These are phyloP conservation scores for Pueraria montana DNA, from an alignment of 306 rosid genomes.

Conservation along the genomic window DNA sequence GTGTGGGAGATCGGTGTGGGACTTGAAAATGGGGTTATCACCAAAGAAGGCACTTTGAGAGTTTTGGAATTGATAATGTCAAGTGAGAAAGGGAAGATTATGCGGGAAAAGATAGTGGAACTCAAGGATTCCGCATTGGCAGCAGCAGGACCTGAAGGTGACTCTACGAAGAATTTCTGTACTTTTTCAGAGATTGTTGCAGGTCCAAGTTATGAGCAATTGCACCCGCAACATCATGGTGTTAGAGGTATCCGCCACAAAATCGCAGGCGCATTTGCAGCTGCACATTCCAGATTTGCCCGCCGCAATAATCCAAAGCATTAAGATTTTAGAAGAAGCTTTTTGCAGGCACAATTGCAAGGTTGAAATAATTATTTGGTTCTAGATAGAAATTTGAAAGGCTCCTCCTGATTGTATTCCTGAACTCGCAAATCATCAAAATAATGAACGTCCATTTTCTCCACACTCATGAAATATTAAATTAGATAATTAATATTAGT, in stretches of 20 bases:
- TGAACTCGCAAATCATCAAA: not conserved
- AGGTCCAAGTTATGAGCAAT: not conserved
- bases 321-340: not conserved
- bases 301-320: not conserved
- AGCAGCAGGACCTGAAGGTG: constrained; percentile 53
- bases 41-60: constrained; percentile 42
- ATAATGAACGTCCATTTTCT: not conserved
- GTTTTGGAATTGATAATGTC: constrained; percentile 50
- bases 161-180: constrained; percentile 55
- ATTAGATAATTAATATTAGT: not conserved
- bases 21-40: constrained; percentile 54
- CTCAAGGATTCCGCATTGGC: constrained; percentile 46
- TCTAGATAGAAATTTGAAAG: not conserved
- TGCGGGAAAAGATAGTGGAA: constrained; percentile 50
- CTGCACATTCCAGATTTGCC: not conserved
- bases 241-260: not conserved
- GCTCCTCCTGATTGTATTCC: constrained; percentile 2
- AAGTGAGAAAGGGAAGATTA: constrained; percentile 50
- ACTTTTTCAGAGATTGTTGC: constrained; percentile 51
- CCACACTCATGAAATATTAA: not conserved
- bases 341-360: not conserved
- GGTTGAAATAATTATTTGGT: not conserved
- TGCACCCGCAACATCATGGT: not conserved
- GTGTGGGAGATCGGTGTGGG: constrained; percentile 66
- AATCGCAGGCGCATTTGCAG: constrained; percentile 13